Evolutionary conservation across 495 filamentous ascomycete species (phyloP).

Genomic region (Hyaloscypha finlandica): DNA sequence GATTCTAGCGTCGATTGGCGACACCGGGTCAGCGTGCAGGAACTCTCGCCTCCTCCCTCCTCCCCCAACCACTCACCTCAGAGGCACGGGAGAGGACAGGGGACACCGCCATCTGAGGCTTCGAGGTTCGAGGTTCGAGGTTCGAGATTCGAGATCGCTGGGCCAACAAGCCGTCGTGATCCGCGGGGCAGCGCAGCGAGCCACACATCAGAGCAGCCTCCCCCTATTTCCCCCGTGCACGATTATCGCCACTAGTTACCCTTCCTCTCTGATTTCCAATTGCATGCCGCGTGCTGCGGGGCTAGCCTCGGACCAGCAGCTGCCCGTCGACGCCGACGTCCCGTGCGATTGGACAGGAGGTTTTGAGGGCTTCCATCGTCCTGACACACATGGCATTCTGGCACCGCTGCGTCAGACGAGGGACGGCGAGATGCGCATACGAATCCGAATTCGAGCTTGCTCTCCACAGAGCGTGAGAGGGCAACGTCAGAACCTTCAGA

Average conservation of each 20-base stretch:
- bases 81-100: background rate
- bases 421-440: background rate
- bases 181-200: background rate
- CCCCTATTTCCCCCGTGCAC: background rate
- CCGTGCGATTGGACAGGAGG: background rate
- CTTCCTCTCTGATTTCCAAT: background rate
- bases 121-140: too few relatives aligned
- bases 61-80: background rate
- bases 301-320: background rate
- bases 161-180: background rate
- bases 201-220: background rate
- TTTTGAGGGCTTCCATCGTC: background rate
- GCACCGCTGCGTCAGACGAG: background rate
- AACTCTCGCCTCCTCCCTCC: too few relatives aligned
- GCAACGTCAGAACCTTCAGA: background rate
- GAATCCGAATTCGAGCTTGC: background rate
- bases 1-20: slow-evolving; percentile 2
- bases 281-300: background rate
- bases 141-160: too few relatives aligned
- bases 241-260: background rate
- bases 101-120: background rate
- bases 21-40: background rate
- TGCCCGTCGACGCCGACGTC: background rate
- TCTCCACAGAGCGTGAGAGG: background rate
- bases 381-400: background rate